Conservation (phyloP, 441 rosid genomes). For the Populus hybrid region DNA sequence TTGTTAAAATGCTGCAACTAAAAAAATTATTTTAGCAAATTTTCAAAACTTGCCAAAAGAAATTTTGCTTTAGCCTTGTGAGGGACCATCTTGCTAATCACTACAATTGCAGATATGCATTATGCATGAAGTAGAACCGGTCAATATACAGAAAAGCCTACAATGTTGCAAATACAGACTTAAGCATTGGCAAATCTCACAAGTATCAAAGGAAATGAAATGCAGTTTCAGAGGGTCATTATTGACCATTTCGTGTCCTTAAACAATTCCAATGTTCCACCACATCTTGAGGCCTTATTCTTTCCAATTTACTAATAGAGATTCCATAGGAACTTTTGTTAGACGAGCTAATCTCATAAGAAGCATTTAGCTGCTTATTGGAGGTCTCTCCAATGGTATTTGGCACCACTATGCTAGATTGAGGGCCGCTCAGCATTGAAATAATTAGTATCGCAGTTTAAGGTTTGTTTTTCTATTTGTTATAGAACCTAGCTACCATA, state of each 20-base stretch:
- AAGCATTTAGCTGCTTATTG: neutral
- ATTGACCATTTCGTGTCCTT: neutral
- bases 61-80: neutral
- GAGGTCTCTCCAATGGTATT: neutral
- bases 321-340: neutral
- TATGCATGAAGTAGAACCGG: neutral
- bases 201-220: neutral
- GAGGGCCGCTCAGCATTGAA: too few species aligned
- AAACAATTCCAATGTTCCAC: neutral
- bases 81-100: neutral
- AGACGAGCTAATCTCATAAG: neutral
- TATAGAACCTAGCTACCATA: too few species aligned
- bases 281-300: neutral
- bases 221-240: neutral
- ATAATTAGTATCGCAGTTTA: too few species aligned
- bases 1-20: neutral
- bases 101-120: neutral
- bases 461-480: too few species aligned
- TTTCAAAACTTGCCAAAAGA: neutral
- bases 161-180: neutral
- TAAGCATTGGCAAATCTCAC: neutral
- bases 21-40: neutral
- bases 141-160: neutral
- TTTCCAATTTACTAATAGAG: neutral
- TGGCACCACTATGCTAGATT: too few species aligned